Evolutionary conservation across 139 green algal genomes (phyloP).

Genomic region (Volvox africanus): DNA sequence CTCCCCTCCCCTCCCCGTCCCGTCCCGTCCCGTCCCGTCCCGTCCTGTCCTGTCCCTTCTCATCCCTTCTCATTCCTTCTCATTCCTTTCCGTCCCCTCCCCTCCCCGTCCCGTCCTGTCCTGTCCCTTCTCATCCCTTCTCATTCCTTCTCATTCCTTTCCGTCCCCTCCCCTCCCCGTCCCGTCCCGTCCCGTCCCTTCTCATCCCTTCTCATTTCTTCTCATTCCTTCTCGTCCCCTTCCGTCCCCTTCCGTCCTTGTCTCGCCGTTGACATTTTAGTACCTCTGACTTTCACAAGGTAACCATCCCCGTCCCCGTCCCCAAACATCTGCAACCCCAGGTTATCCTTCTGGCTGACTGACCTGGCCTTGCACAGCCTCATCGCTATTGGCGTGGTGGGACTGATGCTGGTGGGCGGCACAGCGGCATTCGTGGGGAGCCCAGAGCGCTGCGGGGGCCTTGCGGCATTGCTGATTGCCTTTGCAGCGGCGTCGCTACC

Average conservation of each 20-base stretch:
- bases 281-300: no score
- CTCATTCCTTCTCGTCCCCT: no score
- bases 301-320: no score
- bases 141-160: not conserved
- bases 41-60: not conserved
- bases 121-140: not conserved
- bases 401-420: constrained; percentile 17
- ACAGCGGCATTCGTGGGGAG: not conserved
- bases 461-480: not conserved
- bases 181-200: no score
- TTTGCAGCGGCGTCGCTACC: constrained; percentile 1
- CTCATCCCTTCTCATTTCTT: no score
- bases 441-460: not conserved
- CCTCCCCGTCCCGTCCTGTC: not conserved
- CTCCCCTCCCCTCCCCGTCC: not conserved
- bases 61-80: not conserved
- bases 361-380: not conserved
- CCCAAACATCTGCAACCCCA: not conserved
- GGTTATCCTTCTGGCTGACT: constrained; percentile 16
- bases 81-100: not conserved
- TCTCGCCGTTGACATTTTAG: no score
- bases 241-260: no score
- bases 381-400: not conserved
- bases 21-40: not conserved
- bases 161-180: no score